Percentiles rank a stretch among this genome's conserved stretches.
Conservation (phyloP, 352 stramenopile species). For the Phytophthora chlamydospora region DNA sequence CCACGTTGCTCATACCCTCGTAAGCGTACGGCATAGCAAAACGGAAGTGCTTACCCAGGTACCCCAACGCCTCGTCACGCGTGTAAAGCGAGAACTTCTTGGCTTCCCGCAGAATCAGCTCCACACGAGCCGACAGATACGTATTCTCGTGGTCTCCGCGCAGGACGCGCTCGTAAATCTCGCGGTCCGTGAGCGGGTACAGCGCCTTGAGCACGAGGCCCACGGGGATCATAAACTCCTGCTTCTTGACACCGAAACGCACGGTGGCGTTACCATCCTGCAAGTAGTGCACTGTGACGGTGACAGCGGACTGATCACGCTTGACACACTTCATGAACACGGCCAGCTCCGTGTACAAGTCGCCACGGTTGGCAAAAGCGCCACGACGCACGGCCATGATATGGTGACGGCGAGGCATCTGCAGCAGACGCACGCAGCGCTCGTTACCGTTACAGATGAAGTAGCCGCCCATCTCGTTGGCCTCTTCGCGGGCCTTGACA, state of each 20-base stretch:
- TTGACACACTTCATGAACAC: conserved; percentile 97
- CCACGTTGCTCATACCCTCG: conserved; percentile 88
- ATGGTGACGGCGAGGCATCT: conserved; percentile 92
- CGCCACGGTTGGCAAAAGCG: conserved; percentile 98
- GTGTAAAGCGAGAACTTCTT: conserved; percentile 94
- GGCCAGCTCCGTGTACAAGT: conserved; percentile 96
- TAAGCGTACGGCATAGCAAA: conserved; percentile 88
- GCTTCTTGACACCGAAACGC: conserved; percentile 96
- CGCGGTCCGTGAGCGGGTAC: conserved; percentile 89
- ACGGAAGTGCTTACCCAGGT: conserved; percentile 97
- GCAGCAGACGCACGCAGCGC: conserved; percentile 97
- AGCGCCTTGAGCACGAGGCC: conserved; percentile 98
- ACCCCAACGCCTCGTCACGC: conserved; percentile 90
- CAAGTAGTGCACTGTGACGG: conserved; percentile 98
- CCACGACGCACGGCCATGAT: conserved; percentile 95
- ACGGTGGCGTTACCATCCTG: conserved; percentile 97
- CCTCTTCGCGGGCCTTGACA: conserved; percentile 91
- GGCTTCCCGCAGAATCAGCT: conserved; percentile 97
- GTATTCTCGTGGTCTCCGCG: conserved; percentile 96
- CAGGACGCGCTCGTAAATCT: conserved; percentile 98
- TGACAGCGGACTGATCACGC: conserved; percentile 96
- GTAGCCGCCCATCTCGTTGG: conserved; percentile 98
- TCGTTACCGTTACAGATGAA: conserved; percentile 99
- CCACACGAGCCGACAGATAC: conserved; percentile 96
- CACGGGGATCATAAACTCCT: conserved; percentile 98